These are phyloP conservation scores for Candolleomyces efflorescens DNA, from an alignment of 768 basidiomycete species.

Conservation along the genomic window DNA sequence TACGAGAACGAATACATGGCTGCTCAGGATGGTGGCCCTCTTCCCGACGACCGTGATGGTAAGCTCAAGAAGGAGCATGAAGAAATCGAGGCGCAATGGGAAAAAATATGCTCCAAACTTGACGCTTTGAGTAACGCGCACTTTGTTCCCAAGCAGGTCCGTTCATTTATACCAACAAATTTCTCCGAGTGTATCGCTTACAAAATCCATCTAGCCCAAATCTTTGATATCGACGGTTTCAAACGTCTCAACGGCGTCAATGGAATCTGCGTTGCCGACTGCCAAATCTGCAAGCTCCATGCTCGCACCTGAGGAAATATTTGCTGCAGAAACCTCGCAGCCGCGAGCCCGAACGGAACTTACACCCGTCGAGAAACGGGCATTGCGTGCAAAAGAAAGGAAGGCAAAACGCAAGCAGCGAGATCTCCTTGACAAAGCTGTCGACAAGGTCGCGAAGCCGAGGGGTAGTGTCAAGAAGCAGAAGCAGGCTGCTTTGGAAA, in stretches of 20 bases:
- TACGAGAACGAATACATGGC: conserved; percentile 91
- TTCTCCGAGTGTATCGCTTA: neutral
- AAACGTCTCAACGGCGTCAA: conserved; percentile 72
- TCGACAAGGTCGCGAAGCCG: conserved; percentile 58
- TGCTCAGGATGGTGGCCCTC: conserved; percentile 49
- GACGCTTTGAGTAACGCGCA: conserved; percentile 95
- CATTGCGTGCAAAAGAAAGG: conserved; percentile 61
- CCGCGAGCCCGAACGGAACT: conserved; percentile 73
- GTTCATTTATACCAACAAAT: conserved; percentile 19
- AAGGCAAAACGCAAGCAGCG: conserved; percentile 69
- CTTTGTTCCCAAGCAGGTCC: conserved; percentile 89
- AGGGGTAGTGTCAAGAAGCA: conserved; percentile 67
- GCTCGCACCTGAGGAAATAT: conserved; percentile 93
- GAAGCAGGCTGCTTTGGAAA: conserved; percentile 80
- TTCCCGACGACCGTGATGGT: conserved; percentile 77
- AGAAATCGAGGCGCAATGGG: conserved; percentile 82
- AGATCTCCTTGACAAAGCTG: conserved; percentile 57
- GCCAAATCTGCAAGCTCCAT: conserved; percentile 69
- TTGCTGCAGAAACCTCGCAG: conserved; percentile 52
- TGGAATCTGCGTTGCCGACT: conserved; percentile 92
- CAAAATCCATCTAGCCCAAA: conserved; percentile 60
- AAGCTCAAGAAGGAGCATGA: conserved; percentile 86
- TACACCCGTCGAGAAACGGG: conserved; percentile 79
- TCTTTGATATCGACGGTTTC: conserved; percentile 79
- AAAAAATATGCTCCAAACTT: conserved; percentile 78